Evolutionary conservation across 345 rosid species (phyloP).

Genomic region (Aquilaria yunnanensis): DNA sequence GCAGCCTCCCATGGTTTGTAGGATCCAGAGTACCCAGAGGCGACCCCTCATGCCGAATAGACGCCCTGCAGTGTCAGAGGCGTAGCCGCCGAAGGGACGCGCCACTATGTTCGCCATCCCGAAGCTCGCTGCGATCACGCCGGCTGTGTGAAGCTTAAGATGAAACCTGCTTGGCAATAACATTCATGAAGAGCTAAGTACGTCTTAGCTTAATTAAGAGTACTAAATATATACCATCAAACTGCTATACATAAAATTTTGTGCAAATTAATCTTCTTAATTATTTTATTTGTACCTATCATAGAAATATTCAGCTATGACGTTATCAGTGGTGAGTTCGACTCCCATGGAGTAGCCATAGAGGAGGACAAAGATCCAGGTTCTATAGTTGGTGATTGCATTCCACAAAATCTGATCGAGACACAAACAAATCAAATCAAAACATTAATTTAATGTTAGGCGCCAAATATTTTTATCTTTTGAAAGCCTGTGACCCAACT

Average conservation of each 20-base stretch:
- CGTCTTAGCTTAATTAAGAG: no score
- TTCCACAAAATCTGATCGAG: conserved; percentile 68
- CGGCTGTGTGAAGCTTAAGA: conserved; percentile 69
- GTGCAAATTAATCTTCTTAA: background rate
- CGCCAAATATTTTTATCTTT: background rate
- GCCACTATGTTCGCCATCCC: conserved; percentile 81
- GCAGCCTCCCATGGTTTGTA: conserved; percentile 64
- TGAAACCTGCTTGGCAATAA: conserved; percentile 34
- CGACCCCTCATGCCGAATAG: conserved; percentile 81
- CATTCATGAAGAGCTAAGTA: no score
- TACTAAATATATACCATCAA: no score
- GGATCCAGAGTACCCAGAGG: conserved; percentile 66
- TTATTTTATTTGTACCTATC: conserved; percentile 36
- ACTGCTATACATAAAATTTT: no score
- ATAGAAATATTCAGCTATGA: conserved; percentile 73
- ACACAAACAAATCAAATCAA: background rate
- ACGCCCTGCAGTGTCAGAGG: conserved; percentile 54
- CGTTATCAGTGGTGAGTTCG: conserved; percentile 73
- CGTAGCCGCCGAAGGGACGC: conserved; percentile 73
- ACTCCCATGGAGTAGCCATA: conserved; percentile 93
- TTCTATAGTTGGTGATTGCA: conserved; percentile 78
- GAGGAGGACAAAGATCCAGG: conserved; percentile 83
- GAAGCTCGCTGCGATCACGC: conserved; percentile 68
- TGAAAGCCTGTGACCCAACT: background rate
- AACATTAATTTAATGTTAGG: background rate